Conservation (phyloP, 179 eudicot genomes). For the Drosera spatulata region DNA sequence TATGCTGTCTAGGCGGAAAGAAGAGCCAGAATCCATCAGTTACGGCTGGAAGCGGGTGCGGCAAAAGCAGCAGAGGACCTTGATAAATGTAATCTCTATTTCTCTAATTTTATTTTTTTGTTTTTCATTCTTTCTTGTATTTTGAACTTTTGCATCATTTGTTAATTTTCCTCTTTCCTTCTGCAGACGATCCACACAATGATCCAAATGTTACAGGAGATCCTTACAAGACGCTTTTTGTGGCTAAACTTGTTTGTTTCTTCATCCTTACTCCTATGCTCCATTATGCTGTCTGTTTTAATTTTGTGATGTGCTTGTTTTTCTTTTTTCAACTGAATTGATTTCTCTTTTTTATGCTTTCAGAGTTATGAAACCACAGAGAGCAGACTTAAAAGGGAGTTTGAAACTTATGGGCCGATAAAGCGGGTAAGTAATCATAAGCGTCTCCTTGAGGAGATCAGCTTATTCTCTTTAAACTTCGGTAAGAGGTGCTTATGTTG, state of each 20-base stretch:
- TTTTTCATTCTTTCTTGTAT: not conserved
- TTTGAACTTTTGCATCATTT: not conserved
- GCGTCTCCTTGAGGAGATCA: conserved; percentile 43
- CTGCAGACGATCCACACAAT: conserved; percentile 84
- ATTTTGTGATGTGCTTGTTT: not conserved
- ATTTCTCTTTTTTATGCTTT: conserved; percentile 5
- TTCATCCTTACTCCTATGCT: not conserved
- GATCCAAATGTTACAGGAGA: conserved; percentile 86
- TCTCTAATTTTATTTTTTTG: not conserved
- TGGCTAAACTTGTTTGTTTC: conserved; percentile 78
- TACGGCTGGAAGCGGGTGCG: conserved; percentile 86
- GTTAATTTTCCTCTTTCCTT: not conserved
- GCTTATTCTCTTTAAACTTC: conserved; percentile 59
- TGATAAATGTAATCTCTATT: conserved; percentile 56
- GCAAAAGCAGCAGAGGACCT: conserved; percentile 88
- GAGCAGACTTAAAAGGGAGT: conserved; percentile 98
- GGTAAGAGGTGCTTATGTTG: conserved; percentile 45
- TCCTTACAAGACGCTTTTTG: conserved; percentile 96
- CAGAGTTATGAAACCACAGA: conserved; percentile 98
- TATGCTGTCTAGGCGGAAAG: conserved; percentile 40
- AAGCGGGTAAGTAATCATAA: conserved; percentile 91
- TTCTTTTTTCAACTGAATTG: not conserved
- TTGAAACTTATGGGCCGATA: conserved; percentile 98
- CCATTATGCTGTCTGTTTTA: not conserved
- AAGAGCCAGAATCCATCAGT: conserved; percentile 69